phyloP scores from a whole-genome alignment of 805 yeast species.

The Kuraishia ogatae region DNA sequence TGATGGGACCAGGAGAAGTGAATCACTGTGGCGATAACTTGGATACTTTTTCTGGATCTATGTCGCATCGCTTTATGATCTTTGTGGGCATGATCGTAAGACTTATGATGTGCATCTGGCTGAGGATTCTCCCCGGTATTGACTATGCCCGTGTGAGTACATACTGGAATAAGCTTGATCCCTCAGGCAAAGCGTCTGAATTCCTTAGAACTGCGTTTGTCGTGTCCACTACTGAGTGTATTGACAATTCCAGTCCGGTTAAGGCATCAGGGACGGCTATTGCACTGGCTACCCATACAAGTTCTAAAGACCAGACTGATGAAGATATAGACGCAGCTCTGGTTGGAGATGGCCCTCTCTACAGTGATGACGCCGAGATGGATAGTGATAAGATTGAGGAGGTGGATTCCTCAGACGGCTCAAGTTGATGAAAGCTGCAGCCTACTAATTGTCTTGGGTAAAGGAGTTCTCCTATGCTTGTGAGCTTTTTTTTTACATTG shows the following conservation, averaged over 20 bases:
- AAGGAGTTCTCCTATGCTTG: background rate
- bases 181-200: constrained; percentile 1
- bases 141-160: background rate
- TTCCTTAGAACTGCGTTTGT: background rate
- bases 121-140: constrained; percentile 2
- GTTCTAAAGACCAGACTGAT: background rate
- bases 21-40: background rate
- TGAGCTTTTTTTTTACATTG: too few relatives aligned
- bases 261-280: background rate
- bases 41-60: background rate
- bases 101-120: constrained; percentile 1
- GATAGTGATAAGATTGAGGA: background rate
- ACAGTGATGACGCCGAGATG: background rate
- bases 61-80: background rate
- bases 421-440: background rate
- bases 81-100: background rate
- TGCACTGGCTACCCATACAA: background rate
- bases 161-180: constrained; percentile 4
- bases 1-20: background rate
- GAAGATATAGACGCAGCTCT: background rate
- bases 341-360: background rate
- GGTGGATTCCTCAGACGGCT: background rate
- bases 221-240: background rate
- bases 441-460: too few relatives aligned
- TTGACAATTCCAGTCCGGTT: background rate